phyloP scores from a whole-genome alignment of 139 green algal genomes.

The Tetraselmis striata region DNA sequence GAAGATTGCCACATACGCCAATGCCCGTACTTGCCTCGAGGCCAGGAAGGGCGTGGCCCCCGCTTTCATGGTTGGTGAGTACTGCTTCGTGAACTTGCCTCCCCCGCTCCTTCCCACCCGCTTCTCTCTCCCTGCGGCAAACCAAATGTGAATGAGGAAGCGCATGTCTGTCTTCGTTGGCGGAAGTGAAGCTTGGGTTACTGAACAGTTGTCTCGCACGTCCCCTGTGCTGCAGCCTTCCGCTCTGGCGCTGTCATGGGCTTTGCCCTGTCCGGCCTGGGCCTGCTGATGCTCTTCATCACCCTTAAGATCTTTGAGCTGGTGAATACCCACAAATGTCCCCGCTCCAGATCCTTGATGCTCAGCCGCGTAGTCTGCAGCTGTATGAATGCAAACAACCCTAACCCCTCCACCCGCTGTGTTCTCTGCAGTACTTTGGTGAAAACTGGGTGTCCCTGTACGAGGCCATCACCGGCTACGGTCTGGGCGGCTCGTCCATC shows the following conservation, averaged over 20 bases:
- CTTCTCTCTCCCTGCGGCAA: too few species aligned
- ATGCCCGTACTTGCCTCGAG: constrained; percentile 89
- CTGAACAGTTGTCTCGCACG: constrained; percentile 23
- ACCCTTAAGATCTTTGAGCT: constrained; percentile 36
- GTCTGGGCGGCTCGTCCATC: constrained; percentile 59
- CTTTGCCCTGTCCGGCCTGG: constrained; percentile 35
- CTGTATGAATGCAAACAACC: constrained; percentile 7
- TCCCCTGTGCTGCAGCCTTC: constrained; percentile 33
- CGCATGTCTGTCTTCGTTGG: constrained; percentile 36
- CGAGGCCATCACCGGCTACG: constrained; percentile 65
- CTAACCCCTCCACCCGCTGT: constrained; percentile 15
- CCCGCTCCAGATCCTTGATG: not conserved
- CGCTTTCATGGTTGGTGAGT: constrained; percentile 87
- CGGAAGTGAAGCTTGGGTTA: constrained; percentile 35
- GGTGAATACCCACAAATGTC: constrained; percentile 19
- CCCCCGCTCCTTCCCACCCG: constrained; percentile 3
- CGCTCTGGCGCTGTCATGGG: constrained; percentile 39
- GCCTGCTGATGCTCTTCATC: constrained; percentile 31
- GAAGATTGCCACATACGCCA: constrained; percentile 96
- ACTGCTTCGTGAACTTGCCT: constrained; percentile 19
- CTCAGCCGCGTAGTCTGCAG: not conserved
- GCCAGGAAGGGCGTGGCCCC: constrained; percentile 88
- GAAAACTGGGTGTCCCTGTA: constrained; percentile 89
- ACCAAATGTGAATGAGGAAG: too few species aligned
- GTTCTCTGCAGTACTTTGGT: constrained; percentile 65